phyloP scores from a whole-genome alignment of 2,329 filamentous ascomycete species.

The Gnomoniopsis sp. region DNA sequence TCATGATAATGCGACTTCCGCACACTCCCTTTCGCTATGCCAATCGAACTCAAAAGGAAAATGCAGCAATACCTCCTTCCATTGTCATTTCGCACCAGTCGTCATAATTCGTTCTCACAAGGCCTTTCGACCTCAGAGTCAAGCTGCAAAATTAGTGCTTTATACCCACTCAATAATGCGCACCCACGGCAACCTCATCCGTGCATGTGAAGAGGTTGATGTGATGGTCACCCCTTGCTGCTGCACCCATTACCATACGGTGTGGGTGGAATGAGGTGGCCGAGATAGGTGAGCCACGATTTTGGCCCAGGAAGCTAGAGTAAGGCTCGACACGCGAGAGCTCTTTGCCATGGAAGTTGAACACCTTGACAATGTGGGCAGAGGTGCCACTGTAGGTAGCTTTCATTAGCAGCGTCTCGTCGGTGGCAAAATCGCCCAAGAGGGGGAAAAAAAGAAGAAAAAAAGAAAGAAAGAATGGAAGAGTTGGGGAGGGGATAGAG shows the following conservation, averaged over 20 bases:
- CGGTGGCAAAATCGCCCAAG: not conserved
- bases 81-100: not conserved
- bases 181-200: slow-evolving; percentile 32
- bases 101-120: not conserved
- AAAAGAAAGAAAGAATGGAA: no score
- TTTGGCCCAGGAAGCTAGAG: slow-evolving; percentile 80
- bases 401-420: slow-evolving; percentile 1
- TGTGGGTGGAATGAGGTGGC: slow-evolving; percentile 95
- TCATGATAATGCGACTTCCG: not conserved
- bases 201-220: slow-evolving; percentile 83
- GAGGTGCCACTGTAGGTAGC: slow-evolving; percentile 69
- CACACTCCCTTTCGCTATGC: not conserved
- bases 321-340: slow-evolving; percentile 87
- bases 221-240: slow-evolving; percentile 81
- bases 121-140: not conserved
- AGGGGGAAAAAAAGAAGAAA: not conserved
- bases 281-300: slow-evolving; percentile 76
- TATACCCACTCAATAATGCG: not conserved
- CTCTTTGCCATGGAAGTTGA: slow-evolving; percentile 78
- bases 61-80: not conserved
- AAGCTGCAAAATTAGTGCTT: no score
- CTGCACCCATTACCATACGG: slow-evolving; percentile 83
- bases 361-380: slow-evolving; percentile 83
- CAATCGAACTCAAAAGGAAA: not conserved
- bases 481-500: no score